phyloP scores from a whole-genome alignment of 176 grass and related monocot species.

The Bonia amplexicaulis region DNA sequence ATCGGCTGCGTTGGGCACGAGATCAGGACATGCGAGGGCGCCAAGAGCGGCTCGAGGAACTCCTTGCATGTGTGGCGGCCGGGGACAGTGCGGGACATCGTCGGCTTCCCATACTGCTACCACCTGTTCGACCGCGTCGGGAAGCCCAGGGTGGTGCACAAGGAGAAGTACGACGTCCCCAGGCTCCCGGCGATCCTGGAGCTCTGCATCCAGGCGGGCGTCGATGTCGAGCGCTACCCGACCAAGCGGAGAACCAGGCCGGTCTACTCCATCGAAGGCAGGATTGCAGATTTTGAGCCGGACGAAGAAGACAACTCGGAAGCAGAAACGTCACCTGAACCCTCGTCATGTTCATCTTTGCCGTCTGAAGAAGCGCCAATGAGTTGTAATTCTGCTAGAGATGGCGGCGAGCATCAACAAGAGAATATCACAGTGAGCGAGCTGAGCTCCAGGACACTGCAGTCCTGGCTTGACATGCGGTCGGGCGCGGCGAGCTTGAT shows the following conservation, averaged over 20 bases:
- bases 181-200: conserved; percentile 59
- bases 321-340: background rate
- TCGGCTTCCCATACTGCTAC: conserved; percentile 67
- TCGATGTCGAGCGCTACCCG: conserved; percentile 48
- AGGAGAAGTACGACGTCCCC: conserved; percentile 48
- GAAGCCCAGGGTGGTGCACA: conserved; percentile 63
- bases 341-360: background rate
- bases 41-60: conserved; percentile 51
- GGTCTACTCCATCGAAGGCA: conserved; percentile 66
- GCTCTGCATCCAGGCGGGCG: conserved; percentile 64
- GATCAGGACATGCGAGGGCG: conserved; percentile 63
- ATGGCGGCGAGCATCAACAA: background rate
- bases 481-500: conserved; percentile 46
- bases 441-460: conserved; percentile 36
- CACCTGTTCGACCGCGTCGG: conserved; percentile 61
- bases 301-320: conserved; percentile 5
- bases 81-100: conserved; percentile 40
- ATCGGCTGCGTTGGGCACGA: conserved; percentile 40
- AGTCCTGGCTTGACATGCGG: conserved; percentile 49
- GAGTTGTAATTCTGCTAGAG: background rate
- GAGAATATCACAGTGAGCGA: conserved; percentile 4
- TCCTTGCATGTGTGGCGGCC: conserved; percentile 59
- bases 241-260: conserved; percentile 52
- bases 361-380: background rate
- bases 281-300: conserved; percentile 60